phyloP scores from a whole-genome alignment of 495 filamentous ascomycete species.

The Penicillium psychrofluorescens region DNA sequence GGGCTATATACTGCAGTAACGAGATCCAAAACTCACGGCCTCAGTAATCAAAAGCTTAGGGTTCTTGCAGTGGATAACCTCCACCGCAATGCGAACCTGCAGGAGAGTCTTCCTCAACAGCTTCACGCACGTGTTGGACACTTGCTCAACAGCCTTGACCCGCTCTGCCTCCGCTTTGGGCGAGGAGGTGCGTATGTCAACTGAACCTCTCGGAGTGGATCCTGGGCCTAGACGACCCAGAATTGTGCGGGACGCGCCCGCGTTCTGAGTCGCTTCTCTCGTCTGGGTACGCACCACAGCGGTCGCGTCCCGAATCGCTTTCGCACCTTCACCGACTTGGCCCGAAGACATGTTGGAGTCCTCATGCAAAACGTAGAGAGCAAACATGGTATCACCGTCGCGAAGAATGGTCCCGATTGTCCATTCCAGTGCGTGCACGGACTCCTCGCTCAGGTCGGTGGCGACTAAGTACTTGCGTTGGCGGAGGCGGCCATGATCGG shows the following conservation, averaged over 20 bases:
- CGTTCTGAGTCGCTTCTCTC: constrained; percentile 27
- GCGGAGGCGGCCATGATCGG: constrained; percentile 63
- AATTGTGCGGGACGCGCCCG: constrained; percentile 25
- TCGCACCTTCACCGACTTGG: constrained; percentile 51
- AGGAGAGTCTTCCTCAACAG: constrained; percentile 82
- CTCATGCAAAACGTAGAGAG: constrained; percentile 86
- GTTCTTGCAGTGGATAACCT: constrained; percentile 97
- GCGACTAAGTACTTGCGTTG: constrained; percentile 87
- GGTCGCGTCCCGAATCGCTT: constrained; percentile 64
- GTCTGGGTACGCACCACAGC: constrained; percentile 49
- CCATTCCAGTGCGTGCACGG: constrained; percentile 92
- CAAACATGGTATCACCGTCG: constrained; percentile 88
- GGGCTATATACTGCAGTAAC: neutral
- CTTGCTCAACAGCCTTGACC: constrained; percentile 62
- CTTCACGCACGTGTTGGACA: constrained; percentile 73
- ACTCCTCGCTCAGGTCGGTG: constrained; percentile 88
- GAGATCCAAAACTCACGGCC: constrained; percentile 42
- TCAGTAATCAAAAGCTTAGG: constrained; percentile 80
- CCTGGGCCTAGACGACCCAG: constrained; percentile 28
- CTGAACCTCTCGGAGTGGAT: constrained; percentile 31
- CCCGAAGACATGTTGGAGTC: constrained; percentile 46
- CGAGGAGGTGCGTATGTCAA: constrained; percentile 32
- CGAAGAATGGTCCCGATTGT: constrained; percentile 92
- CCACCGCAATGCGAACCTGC: constrained; percentile 85
- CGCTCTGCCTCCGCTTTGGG: constrained; percentile 70